phyloP scores from a whole-genome alignment of 2,329 filamentous ascomycete species.

The Monosporascus sp. region DNA sequence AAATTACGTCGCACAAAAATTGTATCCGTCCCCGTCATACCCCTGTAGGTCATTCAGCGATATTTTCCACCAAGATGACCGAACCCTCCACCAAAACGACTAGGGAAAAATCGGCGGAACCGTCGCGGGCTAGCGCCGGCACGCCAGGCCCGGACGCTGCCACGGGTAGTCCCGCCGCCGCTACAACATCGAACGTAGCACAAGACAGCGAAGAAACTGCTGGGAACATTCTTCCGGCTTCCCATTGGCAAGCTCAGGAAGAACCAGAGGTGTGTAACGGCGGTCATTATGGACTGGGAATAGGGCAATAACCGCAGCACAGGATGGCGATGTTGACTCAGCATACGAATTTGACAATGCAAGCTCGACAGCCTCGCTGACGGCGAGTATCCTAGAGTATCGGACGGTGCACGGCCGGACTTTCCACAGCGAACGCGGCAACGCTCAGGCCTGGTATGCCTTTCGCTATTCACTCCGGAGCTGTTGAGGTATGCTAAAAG shows the following conservation, averaged over 20 bases:
- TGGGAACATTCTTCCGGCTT: not conserved
- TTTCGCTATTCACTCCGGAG: not conserved
- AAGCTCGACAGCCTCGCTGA: slow-evolving; percentile 26
- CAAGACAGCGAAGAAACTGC: not conserved
- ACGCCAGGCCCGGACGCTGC: not conserved
- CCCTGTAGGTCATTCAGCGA: too few species aligned
- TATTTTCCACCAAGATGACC: too few species aligned
- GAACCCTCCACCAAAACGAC: too few species aligned
- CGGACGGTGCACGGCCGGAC: slow-evolving; percentile 25
- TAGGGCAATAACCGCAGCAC: not conserved
- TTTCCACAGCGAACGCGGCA: slow-evolving; percentile 24
- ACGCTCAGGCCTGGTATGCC: slow-evolving; percentile 23
- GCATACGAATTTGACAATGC: slow-evolving; percentile 21
- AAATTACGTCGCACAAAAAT: too few species aligned
- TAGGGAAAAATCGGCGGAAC: not conserved
- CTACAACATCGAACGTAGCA: not conserved
- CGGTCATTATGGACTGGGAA: not conserved
- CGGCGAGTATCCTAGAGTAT: slow-evolving; percentile 26
- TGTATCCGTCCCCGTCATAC: too few species aligned
- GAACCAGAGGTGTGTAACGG: not conserved
- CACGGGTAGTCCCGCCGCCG: not conserved
- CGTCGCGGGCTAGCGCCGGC: not conserved
- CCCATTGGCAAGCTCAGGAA: not conserved
- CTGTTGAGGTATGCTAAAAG: slow-evolving; percentile 1
- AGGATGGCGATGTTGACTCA: slow-evolving; percentile 22